Evolutionary conservation across 148 eudicot genomes (phyloP).

Genomic region (Spergularia marina): DNA sequence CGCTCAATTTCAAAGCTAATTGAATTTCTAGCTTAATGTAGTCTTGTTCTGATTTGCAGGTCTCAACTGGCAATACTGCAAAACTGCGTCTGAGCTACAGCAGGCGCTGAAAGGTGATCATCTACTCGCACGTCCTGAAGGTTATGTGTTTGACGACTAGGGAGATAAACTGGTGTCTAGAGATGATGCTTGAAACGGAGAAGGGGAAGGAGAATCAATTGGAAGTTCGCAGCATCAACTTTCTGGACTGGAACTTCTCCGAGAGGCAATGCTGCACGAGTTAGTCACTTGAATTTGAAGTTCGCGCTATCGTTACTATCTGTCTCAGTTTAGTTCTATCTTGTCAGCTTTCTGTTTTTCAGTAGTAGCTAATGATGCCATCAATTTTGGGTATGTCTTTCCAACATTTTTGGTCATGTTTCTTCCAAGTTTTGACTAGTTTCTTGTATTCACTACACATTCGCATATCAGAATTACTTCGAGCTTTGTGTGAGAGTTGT

Average conservation of each 20-base stretch:
- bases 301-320: background rate
- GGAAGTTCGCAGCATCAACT: background rate
- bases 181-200: background rate
- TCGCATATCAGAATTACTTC: background rate
- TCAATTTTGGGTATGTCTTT: background rate
- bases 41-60: slow-evolving; percentile 17
- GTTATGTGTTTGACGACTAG: background rate
- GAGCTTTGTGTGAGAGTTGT: too few relatives aligned
- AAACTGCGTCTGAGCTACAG: background rate
- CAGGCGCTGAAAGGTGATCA: background rate
- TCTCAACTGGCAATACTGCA: background rate
- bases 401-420: background rate
- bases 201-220: background rate
- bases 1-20: background rate
- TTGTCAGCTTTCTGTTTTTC: background rate
- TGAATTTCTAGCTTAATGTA: background rate
- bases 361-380: background rate
- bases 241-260: background rate
- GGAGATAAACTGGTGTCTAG: background rate
- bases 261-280: background rate
- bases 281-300: background rate
- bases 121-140: background rate
- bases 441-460: background rate
- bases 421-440: background rate
- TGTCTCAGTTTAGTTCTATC: background rate